Conservation (phyloP, 495 filamentous ascomycete genomes). For the Neurospora sp. region DNA sequence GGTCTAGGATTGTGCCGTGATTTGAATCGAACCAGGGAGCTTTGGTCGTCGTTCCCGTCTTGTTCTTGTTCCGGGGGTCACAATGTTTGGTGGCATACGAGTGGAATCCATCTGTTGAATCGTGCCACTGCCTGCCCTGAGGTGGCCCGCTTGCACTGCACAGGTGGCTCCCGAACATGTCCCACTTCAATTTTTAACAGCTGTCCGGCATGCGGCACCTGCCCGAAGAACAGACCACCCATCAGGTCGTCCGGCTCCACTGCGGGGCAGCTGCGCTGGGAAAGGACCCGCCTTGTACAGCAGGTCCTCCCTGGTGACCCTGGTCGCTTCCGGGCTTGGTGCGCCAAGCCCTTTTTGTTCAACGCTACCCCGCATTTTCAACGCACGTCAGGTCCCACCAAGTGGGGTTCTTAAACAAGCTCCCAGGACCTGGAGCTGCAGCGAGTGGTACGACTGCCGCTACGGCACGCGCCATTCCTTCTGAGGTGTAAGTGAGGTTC, state of each 20-base stretch:
- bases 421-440: neutral
- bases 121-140: neutral
- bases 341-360: neutral
- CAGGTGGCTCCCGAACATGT: neutral
- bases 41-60: neutral
- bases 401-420: neutral
- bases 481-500: neutral
- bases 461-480: neutral
- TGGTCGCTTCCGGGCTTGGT: neutral
- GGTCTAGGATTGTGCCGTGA: neutral
- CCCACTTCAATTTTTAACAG: neutral
- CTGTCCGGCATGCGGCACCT: neutral
- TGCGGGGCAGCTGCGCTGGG: neutral
- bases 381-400: neutral
- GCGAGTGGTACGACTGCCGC: neutral
- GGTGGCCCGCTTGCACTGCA: neutral
- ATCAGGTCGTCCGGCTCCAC: neutral
- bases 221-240: neutral
- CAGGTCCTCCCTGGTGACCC: neutral
- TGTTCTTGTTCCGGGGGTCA: neutral
- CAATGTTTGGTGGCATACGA: neutral
- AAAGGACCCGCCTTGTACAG: neutral
- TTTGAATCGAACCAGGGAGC: neutral
- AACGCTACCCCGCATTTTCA: slow-evolving; percentile 10
- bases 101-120: neutral